Evolutionary conservation across 2,329 filamentous ascomycete genomes (phyloP), one percentile per base, ranked within the genome.

Genomic region (Davidsoniella eucalypti): DNA sequence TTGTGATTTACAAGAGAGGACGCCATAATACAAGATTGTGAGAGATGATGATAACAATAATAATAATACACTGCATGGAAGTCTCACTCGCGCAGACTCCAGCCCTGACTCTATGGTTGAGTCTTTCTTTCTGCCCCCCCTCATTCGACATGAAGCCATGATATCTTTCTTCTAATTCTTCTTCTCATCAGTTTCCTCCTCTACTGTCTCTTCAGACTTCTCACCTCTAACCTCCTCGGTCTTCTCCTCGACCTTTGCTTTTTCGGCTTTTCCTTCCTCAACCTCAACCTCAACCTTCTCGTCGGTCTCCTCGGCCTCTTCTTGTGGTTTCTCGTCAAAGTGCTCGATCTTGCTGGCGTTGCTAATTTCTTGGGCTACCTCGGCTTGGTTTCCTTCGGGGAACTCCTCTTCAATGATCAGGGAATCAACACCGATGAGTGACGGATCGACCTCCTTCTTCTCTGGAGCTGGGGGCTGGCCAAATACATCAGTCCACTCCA

Each of bases 401-500:
- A 9, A 12, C 12, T 46, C 49, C 2, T 44, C 29, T 43, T 46
- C 49, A 49, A 49, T 44, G 18, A 49, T 33, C 8, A 49, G 29
- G n/a, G 26, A 26, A 21, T 49, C 40, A 12, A 49, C 23, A 12
- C 12, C 26, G 17, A 37, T 44, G 17, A 49, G 12, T 10, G 47
- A 49, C 14, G 23, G 40, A 42, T 51, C 37, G 5, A 41, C 21
- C 21, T 44, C 37, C 3, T 18, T 14, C 40, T 40, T 41, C 8
- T 21, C 17, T 8, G 42, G 44, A 9, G 9, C 44, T 23, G 42
- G 6, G 23, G 44, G 41, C 17, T 39, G 36, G 40, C 36, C 44
- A 54, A 69, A 69, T 2, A 66, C 63, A 7, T 64, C 61, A 0
- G 61, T 50, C 56, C 58, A 68, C 2, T 54, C 49, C 29, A 64